These are phyloP conservation scores for Pseudogymnoascus pannorum DNA, from an alignment of 2,329 filamentous ascomycete genomes.

Conservation along the genomic window DNA sequence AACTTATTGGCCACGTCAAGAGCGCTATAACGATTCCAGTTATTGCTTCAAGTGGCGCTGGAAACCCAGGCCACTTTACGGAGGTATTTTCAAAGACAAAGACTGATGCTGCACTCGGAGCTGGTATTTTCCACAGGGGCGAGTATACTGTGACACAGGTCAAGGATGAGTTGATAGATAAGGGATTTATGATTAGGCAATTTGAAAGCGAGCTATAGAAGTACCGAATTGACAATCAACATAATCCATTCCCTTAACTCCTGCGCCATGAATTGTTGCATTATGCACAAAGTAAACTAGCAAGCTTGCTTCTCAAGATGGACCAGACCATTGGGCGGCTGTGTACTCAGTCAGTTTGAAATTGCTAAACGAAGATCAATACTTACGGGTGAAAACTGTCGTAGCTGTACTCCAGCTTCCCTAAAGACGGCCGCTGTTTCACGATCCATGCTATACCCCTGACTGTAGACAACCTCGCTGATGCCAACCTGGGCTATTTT, in stretches of 20 bases:
- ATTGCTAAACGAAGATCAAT: not conserved
- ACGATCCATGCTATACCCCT: slow-evolving; percentile 89
- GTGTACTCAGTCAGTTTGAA: slow-evolving; percentile 15
- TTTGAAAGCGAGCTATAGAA: slow-evolving; percentile 46
- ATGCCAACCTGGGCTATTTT: slow-evolving; percentile 98
- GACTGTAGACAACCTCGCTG: slow-evolving; percentile 87
- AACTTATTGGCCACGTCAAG: slow-evolving; percentile 86
- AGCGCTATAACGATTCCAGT: slow-evolving; percentile 82
- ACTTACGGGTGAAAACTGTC: slow-evolving; percentile 81
- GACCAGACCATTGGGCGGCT: slow-evolving; percentile 59
- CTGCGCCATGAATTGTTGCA: not conserved
- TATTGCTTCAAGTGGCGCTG: slow-evolving; percentile 89
- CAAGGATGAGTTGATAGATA: slow-evolving; percentile 68
- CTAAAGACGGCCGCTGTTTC: slow-evolving; percentile 75
- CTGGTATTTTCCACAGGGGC: slow-evolving; percentile 94
- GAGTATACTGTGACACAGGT: slow-evolving; percentile 95
- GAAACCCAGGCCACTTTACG: slow-evolving; percentile 77
- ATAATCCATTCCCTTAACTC: not conserved
- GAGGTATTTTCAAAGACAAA: slow-evolving; percentile 82
- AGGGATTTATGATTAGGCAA: slow-evolving; percentile 70
- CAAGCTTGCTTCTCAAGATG: slow-evolving; percentile 44
- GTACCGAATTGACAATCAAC: not conserved
- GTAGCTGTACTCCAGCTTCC: slow-evolving; percentile 73
- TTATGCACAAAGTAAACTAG: not conserved
- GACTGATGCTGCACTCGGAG: slow-evolving; percentile 88